Conservation (phyloP, 495 filamentous ascomycete species). For the Chaetomium fimeti region DNA sequence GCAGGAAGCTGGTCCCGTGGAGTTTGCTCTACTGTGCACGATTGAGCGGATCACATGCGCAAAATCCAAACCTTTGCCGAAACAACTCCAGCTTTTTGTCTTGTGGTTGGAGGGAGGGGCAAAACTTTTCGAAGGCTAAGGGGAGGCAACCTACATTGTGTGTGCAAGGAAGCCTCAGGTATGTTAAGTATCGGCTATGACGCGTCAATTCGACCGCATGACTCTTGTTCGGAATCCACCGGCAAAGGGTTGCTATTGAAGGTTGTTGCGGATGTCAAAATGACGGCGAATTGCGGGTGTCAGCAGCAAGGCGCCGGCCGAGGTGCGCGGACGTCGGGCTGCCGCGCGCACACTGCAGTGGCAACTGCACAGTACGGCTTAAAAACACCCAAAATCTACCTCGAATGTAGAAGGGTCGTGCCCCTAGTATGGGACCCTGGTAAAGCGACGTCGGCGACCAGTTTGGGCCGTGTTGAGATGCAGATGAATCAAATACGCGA, state of each 20-base stretch:
- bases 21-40: neutral
- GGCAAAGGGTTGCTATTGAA: neutral
- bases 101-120: neutral
- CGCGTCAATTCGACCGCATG: slow-evolving; percentile 6
- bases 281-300: no score
- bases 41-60: neutral
- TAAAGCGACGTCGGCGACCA: neutral
- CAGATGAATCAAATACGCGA: slow-evolving; percentile 17
- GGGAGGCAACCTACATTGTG: slow-evolving; percentile 15
- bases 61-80: no score
- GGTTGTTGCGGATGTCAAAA: no score
- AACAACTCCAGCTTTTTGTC: no score
- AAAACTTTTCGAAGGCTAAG: neutral
- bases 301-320: no score
- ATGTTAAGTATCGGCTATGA: neutral
- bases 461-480: slow-evolving; percentile 3
- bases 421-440: no score
- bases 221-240: neutral
- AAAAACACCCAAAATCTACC: neutral
- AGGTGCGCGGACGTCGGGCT: neutral
- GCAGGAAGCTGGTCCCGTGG: neutral
- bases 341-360: neutral
- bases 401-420: neutral
- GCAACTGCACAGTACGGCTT: neutral
- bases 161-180: neutral